Conservation (phyloP, 371 early-diverging fungal genomes). For the Mortierella sp. region DNA sequence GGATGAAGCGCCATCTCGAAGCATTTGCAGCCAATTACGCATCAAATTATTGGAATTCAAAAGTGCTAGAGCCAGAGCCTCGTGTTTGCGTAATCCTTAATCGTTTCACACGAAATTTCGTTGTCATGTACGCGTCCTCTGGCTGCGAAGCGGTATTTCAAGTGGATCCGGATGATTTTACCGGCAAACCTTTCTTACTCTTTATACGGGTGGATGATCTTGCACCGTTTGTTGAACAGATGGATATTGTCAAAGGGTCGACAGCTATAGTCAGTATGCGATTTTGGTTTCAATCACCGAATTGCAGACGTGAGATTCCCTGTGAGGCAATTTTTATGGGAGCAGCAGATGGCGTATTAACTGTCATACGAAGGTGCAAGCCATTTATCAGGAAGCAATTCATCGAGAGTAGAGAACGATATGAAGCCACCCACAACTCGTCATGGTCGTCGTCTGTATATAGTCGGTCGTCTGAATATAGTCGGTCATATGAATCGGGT, state of each 20-base stretch:
- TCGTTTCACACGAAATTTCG: constrained; percentile 34
- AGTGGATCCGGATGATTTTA: constrained; percentile 17
- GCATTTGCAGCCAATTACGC: no score
- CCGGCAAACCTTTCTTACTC: constrained; percentile 35
- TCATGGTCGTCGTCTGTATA: no score
- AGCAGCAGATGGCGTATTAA: constrained; percentile 29
- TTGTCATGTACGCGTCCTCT: constrained; percentile 35
- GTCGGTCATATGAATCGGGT: no score
- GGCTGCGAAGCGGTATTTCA: constrained; percentile 20
- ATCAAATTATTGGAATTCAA: no score
- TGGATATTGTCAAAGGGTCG: constrained; percentile 36
- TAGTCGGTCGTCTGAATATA: no score
- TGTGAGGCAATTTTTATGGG: constrained; percentile 40
- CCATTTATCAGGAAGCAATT: constrained; percentile 26
- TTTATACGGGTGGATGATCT: constrained; percentile 44
- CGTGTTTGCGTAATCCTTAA: constrained; percentile 51
- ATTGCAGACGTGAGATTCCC: constrained; percentile 17
- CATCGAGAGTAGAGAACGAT: background rate
- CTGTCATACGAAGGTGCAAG: constrained; percentile 20
- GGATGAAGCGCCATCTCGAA: no score
- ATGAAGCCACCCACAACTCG: no score
- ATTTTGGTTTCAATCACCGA: constrained; percentile 48
- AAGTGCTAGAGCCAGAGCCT: no score
- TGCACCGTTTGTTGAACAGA: constrained; percentile 26
- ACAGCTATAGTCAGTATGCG: constrained; percentile 33